A percentile compares a stretch with the other conserved stretches of the same genome.
Evolutionary conservation across 768 basidiomycete species (phyloP).

Genomic region (Pilatotrama ljubarskyi): DNA sequence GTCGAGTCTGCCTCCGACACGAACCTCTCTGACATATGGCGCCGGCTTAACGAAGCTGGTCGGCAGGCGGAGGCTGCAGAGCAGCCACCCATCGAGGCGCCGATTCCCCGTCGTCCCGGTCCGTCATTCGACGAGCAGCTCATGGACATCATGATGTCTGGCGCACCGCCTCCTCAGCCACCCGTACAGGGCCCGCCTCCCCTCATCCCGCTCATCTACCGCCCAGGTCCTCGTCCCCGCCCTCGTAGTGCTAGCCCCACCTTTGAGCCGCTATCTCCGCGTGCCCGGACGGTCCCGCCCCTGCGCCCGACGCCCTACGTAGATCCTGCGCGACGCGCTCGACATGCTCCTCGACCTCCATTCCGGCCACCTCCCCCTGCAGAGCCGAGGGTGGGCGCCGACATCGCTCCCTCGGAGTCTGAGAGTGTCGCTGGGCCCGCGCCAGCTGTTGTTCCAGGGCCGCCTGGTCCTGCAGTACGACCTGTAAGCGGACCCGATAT

Average conservation of each 20-base stretch:
- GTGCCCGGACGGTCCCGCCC: conserved; percentile 27
- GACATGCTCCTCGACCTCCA: neutral
- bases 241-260: conserved; percentile 46
- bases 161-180: conserved; percentile 39
- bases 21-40: conserved; percentile 27
- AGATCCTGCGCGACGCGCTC: neutral
- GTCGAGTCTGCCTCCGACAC: conserved; percentile 34
- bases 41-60: conserved; percentile 28
- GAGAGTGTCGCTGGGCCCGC: conserved; percentile 1
- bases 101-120: conserved; percentile 43
- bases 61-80: conserved; percentile 29
- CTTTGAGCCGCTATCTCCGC: conserved; percentile 32
- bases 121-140: conserved; percentile 60
- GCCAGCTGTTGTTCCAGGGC: neutral
- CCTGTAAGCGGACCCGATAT: conserved; percentile 16
- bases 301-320: conserved; percentile 4
- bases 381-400: neutral
- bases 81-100: conserved; percentile 42
- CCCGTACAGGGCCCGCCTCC: conserved; percentile 51
- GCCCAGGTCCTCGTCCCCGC: conserved; percentile 43
- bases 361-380: neutral
- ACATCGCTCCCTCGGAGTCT: conserved; percentile 9
- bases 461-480: neutral
- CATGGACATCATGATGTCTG: conserved; percentile 57
- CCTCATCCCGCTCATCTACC: conserved; percentile 55